A percentile compares a stretch with the other conserved stretches of the same genome.
phyloP scores from a whole-genome alignment of 2,329 filamentous ascomycete species.

The Aureobasidium namibiae region DNA sequence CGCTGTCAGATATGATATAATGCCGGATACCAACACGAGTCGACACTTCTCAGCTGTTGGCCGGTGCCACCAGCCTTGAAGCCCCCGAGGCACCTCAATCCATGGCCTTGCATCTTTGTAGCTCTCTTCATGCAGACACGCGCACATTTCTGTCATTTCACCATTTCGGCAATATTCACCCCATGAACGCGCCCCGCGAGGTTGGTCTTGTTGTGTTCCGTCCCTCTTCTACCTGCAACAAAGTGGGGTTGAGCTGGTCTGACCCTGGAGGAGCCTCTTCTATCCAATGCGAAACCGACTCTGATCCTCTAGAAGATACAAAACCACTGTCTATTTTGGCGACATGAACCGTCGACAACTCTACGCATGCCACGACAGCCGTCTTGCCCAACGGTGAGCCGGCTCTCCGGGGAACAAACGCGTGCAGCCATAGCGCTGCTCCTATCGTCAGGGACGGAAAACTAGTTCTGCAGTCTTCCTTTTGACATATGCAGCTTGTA shows the following conservation, averaged over 20 bases:
- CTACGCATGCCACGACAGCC: conserved; percentile 9
- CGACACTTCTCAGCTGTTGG: background rate
- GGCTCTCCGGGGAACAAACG: conserved; percentile 1
- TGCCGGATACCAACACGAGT: background rate
- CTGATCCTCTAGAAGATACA: background rate
- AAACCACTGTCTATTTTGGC: background rate
- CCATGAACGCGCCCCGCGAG: background rate
- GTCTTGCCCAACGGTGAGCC: background rate
- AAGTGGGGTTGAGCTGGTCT: conserved; percentile 2
- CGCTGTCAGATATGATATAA: conserved; percentile 8
- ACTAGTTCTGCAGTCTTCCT: conserved; percentile 8
- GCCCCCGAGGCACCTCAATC: background rate
- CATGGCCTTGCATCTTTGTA: background rate
- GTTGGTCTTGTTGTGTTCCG: background rate
- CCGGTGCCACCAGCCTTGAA: background rate
- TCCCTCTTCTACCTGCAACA: conserved; percentile 5
- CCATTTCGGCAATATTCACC: background rate
- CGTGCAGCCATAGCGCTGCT: conserved; percentile 3
- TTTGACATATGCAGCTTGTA: conserved; percentile 1
- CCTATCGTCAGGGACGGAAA: background rate
- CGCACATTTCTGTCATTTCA: background rate
- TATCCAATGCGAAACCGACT: background rate
- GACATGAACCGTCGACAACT: background rate
- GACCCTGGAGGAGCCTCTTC: background rate
- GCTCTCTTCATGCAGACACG: background rate